A percentile compares a stretch with the other conserved stretches of the same genome.
Conservation (phyloP, 495 filamentous ascomycete species). For the Podospora fimiseda region DNA sequence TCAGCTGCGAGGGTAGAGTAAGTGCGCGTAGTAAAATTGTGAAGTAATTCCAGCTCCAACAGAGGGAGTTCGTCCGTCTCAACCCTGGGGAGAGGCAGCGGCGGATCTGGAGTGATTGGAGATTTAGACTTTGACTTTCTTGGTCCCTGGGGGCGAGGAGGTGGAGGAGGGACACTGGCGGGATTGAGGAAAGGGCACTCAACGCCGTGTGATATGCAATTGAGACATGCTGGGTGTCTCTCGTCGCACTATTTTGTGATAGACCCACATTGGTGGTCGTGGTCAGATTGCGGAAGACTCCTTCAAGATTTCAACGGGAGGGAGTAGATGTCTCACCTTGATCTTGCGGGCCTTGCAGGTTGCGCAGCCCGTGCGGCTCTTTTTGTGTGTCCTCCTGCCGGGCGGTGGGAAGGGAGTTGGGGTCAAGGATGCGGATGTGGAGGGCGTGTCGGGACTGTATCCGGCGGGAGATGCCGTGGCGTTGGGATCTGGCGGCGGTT, state of each 20-base stretch:
- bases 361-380: constrained; percentile 37
- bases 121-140: neutral
- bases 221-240: constrained; percentile 35
- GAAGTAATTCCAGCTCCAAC: constrained; percentile 37
- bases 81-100: neutral
- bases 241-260: constrained; percentile 33
- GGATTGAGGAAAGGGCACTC: constrained; percentile 29
- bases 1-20: constrained; percentile 32
- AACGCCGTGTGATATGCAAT: constrained; percentile 37
- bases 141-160: neutral
- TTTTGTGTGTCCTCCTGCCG: constrained; percentile 26
- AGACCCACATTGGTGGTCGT: too few species aligned
- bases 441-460: neutral
- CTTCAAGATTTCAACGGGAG: too few species aligned
- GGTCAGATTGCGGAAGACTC: too few species aligned
- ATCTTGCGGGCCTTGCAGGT: constrained; percentile 38
- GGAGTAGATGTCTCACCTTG: constrained; percentile 28
- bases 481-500: neutral
- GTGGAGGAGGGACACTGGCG: neutral
- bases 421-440: neutral
- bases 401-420: neutral
- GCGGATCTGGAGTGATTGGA: neutral
- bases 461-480: neutral
- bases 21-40: constrained; percentile 37
- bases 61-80: constrained; percentile 21